Conservation (phyloP, 176 grass and related monocot species). For the Carex kokanica region DNA sequence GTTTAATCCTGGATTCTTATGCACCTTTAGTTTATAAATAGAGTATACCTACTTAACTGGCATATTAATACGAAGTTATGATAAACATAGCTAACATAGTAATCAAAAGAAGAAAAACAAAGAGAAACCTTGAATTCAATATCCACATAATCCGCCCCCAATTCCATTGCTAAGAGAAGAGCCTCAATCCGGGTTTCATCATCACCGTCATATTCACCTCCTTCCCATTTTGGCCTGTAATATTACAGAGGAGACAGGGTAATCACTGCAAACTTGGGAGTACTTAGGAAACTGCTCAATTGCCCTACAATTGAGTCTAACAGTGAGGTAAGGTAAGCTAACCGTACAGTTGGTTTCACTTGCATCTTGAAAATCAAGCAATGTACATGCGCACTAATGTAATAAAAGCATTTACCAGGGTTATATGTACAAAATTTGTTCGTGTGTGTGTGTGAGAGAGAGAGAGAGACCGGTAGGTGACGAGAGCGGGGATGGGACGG, state of each 20-base stretch:
- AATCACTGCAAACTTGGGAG: background rate
- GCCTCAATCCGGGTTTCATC: constrained; percentile 62
- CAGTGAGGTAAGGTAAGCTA: background rate
- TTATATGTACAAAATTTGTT: background rate
- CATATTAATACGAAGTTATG: background rate
- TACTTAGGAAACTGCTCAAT: background rate
- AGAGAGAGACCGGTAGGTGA: constrained; percentile 77
- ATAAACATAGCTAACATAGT: background rate
- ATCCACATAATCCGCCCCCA: constrained; percentile 91
- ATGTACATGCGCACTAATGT: background rate
- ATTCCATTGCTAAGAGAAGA: constrained; percentile 67
- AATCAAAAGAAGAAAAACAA: constrained; percentile 1
- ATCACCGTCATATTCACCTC: constrained; percentile 82
- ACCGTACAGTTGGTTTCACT: background rate
- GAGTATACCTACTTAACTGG: background rate
- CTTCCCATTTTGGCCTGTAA: constrained; percentile 93
- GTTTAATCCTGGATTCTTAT: background rate
- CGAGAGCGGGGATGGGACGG: constrained; percentile 72
- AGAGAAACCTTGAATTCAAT: constrained; percentile 78
- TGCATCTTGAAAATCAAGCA: background rate
- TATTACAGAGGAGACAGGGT: background rate
- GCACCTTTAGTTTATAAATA: background rate
- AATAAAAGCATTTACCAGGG: background rate
- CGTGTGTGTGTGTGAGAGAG: background rate
- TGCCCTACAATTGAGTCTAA: background rate